Percentiles rank a stretch among this genome's conserved stretches.
Evolutionary conservation across 2,329 filamentous ascomycete species (phyloP).

Genomic region (Plenodomus tracheiphilus): DNA sequence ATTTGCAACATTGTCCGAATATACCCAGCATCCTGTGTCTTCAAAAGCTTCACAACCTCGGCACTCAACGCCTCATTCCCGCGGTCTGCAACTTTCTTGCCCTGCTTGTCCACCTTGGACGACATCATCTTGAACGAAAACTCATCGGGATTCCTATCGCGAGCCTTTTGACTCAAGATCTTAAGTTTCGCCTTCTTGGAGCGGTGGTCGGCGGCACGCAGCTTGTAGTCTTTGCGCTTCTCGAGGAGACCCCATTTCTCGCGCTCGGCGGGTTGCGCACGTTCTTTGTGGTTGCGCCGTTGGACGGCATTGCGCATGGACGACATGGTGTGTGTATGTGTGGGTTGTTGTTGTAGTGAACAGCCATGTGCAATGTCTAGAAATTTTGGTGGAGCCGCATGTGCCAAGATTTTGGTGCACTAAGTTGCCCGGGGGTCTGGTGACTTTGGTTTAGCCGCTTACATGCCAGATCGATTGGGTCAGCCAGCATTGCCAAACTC

Average conservation of each 20-base stretch:
- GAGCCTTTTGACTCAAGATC: conserved; percentile 62
- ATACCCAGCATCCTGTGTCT: conserved; percentile 68
- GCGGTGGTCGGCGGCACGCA: conserved; percentile 67
- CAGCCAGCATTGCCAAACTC: too few relatives aligned
- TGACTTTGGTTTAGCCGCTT: too few relatives aligned
- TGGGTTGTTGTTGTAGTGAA: not conserved
- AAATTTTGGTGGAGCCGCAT: conserved; percentile 5
- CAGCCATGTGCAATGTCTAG: not conserved
- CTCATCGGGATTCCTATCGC: conserved; percentile 66
- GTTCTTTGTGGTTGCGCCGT: conserved; percentile 85
- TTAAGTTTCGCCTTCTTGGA: conserved; percentile 63
- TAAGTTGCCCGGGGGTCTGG: too few relatives aligned
- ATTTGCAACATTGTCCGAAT: conserved; percentile 61
- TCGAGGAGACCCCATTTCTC: conserved; percentile 88
- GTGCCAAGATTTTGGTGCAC: not conserved
- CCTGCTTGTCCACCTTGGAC: conserved; percentile 51
- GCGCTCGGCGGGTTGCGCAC: conserved; percentile 82
- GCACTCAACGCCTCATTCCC: conserved; percentile 53
- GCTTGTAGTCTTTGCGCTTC: conserved; percentile 84
- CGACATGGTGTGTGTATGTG: conserved; percentile 27
- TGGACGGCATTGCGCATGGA: conserved; percentile 53
- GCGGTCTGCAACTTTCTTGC: conserved; percentile 47
- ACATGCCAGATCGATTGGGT: too few relatives aligned
- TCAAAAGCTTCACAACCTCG: conserved; percentile 65
- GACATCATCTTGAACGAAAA: conserved; percentile 68